These are phyloP conservation scores for Chlorella sp. DNA, from an alignment of 139 green algal genomes.

Conservation along the genomic window DNA sequence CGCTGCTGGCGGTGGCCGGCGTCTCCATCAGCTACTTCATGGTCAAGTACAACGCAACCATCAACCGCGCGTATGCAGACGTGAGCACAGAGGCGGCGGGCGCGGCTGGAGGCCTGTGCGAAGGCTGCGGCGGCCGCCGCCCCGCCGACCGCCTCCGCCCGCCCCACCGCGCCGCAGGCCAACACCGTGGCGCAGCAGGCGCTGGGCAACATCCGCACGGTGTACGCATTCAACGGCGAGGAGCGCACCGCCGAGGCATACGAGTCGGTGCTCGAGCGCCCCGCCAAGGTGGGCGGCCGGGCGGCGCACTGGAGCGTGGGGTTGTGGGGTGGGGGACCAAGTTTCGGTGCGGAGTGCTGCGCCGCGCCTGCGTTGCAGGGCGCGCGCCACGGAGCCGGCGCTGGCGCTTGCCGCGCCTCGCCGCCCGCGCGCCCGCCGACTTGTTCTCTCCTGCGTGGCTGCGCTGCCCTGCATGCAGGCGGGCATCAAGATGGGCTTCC, in stretches of 20 bases:
- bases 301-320: too few relatives aligned
- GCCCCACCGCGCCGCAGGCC: slow-evolving; percentile 27
- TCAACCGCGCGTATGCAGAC: slow-evolving; percentile 37
- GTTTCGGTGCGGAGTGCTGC: too few relatives aligned
- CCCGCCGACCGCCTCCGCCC: background rate
- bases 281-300: slow-evolving; percentile 26
- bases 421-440: too few relatives aligned
- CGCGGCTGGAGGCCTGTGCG: too few relatives aligned
- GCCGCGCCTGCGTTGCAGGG: too few relatives aligned
- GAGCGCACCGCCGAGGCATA: slow-evolving; percentile 55
- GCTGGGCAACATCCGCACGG: slow-evolving; percentile 74
- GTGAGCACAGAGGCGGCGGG: background rate
- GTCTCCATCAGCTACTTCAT: slow-evolving; percentile 51
- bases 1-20: slow-evolving; percentile 62
- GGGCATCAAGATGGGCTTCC: slow-evolving; percentile 40
- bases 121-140: background rate
- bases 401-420: too few relatives aligned
- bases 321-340: too few relatives aligned
- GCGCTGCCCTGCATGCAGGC: background rate
- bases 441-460: slow-evolving; percentile 1
- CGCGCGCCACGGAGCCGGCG: too few relatives aligned
- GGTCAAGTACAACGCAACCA: slow-evolving; percentile 1
- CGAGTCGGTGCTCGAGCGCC: slow-evolving; percentile 44
- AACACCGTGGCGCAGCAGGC: slow-evolving; percentile 69
- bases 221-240: slow-evolving; percentile 71